Evolutionary conservation across 345 rosid species (phyloP).

Genomic region (Citrus mangshanensis): DNA sequence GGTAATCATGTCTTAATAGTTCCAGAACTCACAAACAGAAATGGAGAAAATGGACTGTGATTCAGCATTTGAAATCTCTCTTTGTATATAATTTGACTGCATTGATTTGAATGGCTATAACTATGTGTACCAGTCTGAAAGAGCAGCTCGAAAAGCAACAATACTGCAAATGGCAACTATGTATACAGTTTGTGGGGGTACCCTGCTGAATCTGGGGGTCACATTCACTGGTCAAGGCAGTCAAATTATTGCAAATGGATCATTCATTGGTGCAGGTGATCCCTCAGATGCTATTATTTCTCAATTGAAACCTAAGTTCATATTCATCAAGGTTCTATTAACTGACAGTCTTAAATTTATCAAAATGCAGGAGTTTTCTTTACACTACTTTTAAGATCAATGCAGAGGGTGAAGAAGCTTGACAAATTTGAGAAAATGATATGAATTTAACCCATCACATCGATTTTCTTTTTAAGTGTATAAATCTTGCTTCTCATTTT

Average conservation of each 20-base stretch:
- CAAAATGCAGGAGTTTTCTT: constrained; percentile 65
- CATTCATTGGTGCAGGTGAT: constrained; percentile 81
- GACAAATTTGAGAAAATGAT: constrained; percentile 96
- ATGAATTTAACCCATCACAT: constrained; percentile 23
- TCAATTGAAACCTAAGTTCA: background rate
- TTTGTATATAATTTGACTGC: background rate
- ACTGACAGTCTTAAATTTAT: background rate
- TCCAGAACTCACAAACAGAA: background rate
- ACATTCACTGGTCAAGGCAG: constrained; percentile 65
- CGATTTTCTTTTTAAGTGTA: too few species aligned
- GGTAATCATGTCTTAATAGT: constrained; percentile 34
- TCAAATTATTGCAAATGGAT: constrained; percentile 65
- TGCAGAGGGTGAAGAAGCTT: constrained; percentile 74
- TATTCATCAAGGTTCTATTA: background rate
- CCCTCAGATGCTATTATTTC: background rate
- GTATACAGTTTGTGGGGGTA: constrained; percentile 79
- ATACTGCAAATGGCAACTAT: constrained; percentile 92
- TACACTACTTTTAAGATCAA: constrained; percentile 54
- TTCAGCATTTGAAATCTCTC: background rate
- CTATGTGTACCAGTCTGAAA: constrained; percentile 60
- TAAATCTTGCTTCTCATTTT: background rate
- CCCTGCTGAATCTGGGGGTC: constrained; percentile 78
- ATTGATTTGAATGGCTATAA: background rate
- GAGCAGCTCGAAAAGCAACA: constrained; percentile 85
- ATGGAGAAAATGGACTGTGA: background rate